Conservation (phyloP, 768 basidiomycete genomes). For the Kwoniella shandongensis region DNA sequence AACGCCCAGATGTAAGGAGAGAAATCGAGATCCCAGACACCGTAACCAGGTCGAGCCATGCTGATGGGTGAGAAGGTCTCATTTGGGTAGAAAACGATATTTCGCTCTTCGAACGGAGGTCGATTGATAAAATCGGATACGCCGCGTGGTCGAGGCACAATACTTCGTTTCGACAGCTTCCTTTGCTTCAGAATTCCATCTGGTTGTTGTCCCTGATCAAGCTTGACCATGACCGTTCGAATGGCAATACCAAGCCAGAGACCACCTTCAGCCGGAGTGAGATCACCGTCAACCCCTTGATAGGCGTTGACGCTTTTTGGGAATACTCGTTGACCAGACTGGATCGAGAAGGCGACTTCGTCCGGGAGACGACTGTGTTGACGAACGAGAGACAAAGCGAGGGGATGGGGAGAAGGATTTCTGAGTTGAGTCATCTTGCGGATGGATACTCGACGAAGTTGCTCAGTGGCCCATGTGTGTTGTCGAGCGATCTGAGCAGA, state of each 20-base stretch:
- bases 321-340: conserved; percentile 36
- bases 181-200: conserved; percentile 12
- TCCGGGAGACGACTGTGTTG: conserved; percentile 37
- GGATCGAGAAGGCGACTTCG: conserved; percentile 40
- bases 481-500: conserved; percentile 11
- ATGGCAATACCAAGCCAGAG: conserved; percentile 27
- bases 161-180: background rate
- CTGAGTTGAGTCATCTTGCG: conserved; percentile 37
- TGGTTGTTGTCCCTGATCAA: conserved; percentile 28
- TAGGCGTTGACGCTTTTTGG: conserved; percentile 34
- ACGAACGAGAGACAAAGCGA: conserved; percentile 29
- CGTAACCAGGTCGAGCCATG: conserved; percentile 42
- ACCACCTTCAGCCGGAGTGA: conserved; percentile 29
- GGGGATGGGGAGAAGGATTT: conserved; percentile 42
- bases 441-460: conserved; percentile 33
- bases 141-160: conserved; percentile 24
- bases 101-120: conserved; percentile 45
- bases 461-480: conserved; percentile 29
- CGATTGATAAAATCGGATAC: conserved; percentile 37
- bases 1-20: conserved; percentile 38
- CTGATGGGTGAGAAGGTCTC: conserved; percentile 32
- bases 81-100: conserved; percentile 37
- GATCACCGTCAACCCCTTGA: conserved; percentile 10
- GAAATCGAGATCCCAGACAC: conserved; percentile 45
- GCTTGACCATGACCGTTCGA: conserved; percentile 17